A percentile compares a stretch with the other conserved stretches of the same genome.
These are phyloP conservation scores for Elsinoe arachidis DNA, from an alignment of 2,329 filamentous ascomycete species.

Conservation along the genomic window DNA sequence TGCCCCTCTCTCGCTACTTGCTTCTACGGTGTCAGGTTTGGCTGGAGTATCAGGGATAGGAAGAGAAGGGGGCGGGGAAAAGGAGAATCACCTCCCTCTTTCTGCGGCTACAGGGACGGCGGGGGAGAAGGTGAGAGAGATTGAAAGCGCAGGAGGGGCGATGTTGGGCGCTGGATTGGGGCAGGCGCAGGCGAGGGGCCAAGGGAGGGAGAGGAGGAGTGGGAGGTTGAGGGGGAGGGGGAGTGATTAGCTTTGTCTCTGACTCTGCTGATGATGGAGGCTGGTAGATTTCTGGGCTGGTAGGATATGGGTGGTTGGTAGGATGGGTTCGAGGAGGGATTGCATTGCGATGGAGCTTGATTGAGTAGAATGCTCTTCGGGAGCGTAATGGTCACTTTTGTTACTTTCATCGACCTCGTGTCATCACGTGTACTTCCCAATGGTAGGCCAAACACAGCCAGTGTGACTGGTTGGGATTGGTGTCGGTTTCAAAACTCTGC, in stretches of 20 bases:
- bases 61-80: not conserved
- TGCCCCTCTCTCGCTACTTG: not conserved
- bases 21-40: too few relatives aligned
- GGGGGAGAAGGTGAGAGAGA: conserved; percentile 6
- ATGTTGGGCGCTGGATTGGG: conserved; percentile 1
- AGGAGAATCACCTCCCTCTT: conserved; percentile 7
- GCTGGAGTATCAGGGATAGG: too few relatives aligned
- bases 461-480: too few relatives aligned
- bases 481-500: not conserved
- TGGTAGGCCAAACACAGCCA: too few relatives aligned
- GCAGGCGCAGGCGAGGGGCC: not conserved
- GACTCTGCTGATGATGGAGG: not conserved
- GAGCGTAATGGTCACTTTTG: not conserved
- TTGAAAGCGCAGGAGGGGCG: not conserved
- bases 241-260: not conserved
- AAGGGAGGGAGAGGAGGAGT: conserved; percentile 10
- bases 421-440: not conserved
- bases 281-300: not conserved
- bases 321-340: not conserved
- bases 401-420: not conserved
- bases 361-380: not conserved
- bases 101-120: not conserved
- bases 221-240: conserved; percentile 6
- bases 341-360: not conserved
- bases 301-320: not conserved